phyloP scores from a whole-genome alignment of 2,329 filamentous ascomycete species.

The Ophiobolus disseminans region DNA sequence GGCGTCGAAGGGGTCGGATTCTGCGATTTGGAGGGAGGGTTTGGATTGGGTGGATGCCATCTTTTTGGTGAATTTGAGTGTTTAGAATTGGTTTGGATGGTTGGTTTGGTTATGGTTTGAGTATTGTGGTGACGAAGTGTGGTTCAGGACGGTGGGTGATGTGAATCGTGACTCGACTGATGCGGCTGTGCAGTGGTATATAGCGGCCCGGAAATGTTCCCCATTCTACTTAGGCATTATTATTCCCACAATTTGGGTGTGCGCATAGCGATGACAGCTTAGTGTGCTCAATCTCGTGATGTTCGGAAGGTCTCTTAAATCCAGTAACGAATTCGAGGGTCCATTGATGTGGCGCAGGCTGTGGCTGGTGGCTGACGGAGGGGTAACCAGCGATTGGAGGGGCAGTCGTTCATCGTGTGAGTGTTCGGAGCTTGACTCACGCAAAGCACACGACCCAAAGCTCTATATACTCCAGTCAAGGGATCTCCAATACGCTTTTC shows the following conservation, averaged over 20 bases:
- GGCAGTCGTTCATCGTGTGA: conserved; percentile 25
- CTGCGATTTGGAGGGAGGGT: conserved; percentile 12
- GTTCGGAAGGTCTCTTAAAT: conserved; percentile 5
- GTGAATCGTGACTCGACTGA: no score
- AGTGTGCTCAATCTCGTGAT: background rate
- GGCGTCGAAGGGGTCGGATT: conserved; percentile 60
- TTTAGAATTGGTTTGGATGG: background rate
- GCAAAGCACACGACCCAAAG: conserved; percentile 14
- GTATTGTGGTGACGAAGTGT: no score
- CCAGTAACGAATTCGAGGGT: conserved; percentile 1
- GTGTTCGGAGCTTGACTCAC: conserved; percentile 34
- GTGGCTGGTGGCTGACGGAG: conserved; percentile 14
- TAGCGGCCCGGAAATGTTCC: no score
- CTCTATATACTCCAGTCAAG: background rate
- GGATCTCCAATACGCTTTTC: background rate
- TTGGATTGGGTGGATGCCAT: conserved; percentile 12
- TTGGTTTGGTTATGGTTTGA: no score
- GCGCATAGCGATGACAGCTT: no score
- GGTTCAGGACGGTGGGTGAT: no score
- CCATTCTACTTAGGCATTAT: no score
- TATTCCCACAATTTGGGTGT: no score
- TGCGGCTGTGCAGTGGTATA: no score
- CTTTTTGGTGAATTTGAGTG: background rate
- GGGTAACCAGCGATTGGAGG: conserved; percentile 31
- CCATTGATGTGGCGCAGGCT: conserved; percentile 23